phyloP scores from a whole-genome alignment of 75 land plant species.

The Adiantum capillusveneris region DNA sequence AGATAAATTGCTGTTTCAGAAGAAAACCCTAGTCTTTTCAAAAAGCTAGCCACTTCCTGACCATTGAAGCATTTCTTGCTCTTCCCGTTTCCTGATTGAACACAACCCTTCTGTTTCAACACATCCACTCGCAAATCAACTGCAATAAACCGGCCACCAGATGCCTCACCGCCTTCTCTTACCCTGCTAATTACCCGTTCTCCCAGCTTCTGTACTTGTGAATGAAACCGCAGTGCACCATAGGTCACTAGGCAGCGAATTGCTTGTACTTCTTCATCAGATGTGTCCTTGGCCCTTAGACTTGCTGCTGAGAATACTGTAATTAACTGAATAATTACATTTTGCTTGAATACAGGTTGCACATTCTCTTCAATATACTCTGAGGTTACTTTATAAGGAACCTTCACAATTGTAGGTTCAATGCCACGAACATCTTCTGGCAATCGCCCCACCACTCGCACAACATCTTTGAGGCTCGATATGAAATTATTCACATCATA shows the following conservation, averaged over 20 bases:
- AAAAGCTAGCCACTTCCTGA: conserved; percentile 18
- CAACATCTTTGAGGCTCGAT: conserved; percentile 25
- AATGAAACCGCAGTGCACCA: conserved; percentile 15
- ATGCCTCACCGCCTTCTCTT: conserved; percentile 25
- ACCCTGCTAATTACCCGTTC: conserved; percentile 23
- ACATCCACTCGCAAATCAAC: conserved; percentile 18
- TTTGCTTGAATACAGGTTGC: conserved; percentile 20
- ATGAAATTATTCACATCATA: conserved; percentile 31
- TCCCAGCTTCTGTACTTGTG: conserved; percentile 27
- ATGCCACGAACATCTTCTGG: conserved; percentile 19
- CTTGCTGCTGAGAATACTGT: conserved; percentile 1
- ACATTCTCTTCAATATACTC: conserved; percentile 24
- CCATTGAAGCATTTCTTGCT: conserved; percentile 22
- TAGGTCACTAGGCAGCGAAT: conserved; percentile 24
- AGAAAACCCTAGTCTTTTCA: conserved; percentile 21
- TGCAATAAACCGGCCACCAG: conserved; percentile 25
- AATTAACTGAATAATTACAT: conserved; percentile 11
- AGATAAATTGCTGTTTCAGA: conserved; percentile 31
- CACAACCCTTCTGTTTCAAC: conserved; percentile 19
- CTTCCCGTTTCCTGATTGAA: conserved; percentile 5
- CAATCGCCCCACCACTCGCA: conserved; percentile 29
- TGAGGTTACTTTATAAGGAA: conserved; percentile 19
- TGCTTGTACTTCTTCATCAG: conserved; percentile 16
- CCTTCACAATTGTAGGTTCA: conserved; percentile 9
- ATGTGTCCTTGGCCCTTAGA: conserved; percentile 7